These are phyloP conservation scores for Solanum acaule DNA, from an alignment of 257 asterid genomes.

Conservation along the genomic window DNA sequence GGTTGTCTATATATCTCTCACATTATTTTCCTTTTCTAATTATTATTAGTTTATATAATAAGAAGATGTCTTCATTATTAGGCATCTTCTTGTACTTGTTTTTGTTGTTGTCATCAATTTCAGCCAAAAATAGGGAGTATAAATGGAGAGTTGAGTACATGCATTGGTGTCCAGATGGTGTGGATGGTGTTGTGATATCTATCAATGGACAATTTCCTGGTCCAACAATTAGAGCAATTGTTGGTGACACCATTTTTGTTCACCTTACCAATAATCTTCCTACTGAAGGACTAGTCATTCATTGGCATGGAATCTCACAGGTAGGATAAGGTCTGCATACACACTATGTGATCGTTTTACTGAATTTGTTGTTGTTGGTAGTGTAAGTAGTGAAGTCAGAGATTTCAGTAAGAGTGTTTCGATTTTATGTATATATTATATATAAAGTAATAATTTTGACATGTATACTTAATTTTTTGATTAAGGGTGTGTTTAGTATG, in stretches of 20 bases:
- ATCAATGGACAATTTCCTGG: slow-evolving; percentile 82
- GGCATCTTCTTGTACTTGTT: background rate
- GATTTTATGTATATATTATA: background rate
- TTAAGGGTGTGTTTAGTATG: background rate
- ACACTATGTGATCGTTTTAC: too few relatives aligned
- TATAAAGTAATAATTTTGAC: background rate
- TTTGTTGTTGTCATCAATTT: background rate
- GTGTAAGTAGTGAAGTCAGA: too few relatives aligned
- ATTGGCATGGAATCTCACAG: slow-evolving; percentile 92
- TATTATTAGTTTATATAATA: background rate
- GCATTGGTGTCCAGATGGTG: slow-evolving; percentile 71
- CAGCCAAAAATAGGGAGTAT: slow-evolving; percentile 27
- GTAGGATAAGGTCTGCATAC: slow-evolving; percentile 2
- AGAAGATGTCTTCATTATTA: background rate
- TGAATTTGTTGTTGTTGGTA: too few relatives aligned
- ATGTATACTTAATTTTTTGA: background rate
- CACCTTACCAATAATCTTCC: slow-evolving; percentile 57
- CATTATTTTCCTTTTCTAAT: too few relatives aligned
- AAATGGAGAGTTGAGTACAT: slow-evolving; percentile 58
- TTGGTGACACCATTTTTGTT: slow-evolving; percentile 51
- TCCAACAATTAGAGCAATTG: slow-evolving; percentile 64
- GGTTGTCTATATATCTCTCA: too few relatives aligned
- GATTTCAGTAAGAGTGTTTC: background rate
- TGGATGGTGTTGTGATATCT: slow-evolving; percentile 41
- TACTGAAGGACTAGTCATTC: slow-evolving; percentile 74